These are phyloP conservation scores for Cutaneotrichosporon dermatis DNA, from an alignment of 1,284 basidiomycete genomes.

Conservation along the genomic window DNA sequence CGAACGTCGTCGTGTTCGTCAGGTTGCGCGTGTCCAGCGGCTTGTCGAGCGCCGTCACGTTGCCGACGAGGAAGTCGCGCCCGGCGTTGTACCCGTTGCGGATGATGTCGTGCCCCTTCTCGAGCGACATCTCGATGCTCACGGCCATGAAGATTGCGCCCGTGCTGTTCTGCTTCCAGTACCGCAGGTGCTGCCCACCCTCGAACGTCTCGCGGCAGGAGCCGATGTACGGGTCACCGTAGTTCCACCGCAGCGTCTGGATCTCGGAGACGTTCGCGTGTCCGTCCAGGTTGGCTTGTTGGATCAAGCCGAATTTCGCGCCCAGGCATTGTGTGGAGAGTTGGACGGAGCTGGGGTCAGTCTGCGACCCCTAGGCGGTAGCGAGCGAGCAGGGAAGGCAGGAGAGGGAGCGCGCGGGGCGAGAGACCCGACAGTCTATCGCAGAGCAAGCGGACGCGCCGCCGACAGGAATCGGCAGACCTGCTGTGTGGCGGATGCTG, in stretches of 20 bases:
- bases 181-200: conserved; percentile 86
- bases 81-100: conserved; percentile 62
- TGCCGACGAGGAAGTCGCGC: conserved; percentile 73
- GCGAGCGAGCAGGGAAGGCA: no score
- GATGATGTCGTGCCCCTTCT: conserved; percentile 58
- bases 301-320: conserved; percentile 65
- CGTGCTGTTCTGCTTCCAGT: conserved; percentile 75
- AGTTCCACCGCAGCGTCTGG: conserved; percentile 73
- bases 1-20: conserved; percentile 54
- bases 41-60: conserved; percentile 56
- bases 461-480: no score
- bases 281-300: conserved; percentile 77
- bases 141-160: conserved; percentile 75
- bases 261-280: conserved; percentile 69
- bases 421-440: no score
- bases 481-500: no score
- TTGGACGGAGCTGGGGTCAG: conserved; percentile 25
- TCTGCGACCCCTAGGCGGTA: no score
- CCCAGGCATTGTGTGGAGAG: conserved; percentile 71
- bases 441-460: no score
- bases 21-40: conserved; percentile 55
- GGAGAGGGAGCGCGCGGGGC: no score
- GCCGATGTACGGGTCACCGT: conserved; percentile 67
- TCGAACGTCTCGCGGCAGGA: conserved; percentile 78
- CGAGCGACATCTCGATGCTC: conserved; percentile 67